Evolutionary conservation across 805 yeast species (phyloP).

Genomic region (Wickerhamomyces strasburgensis): DNA sequence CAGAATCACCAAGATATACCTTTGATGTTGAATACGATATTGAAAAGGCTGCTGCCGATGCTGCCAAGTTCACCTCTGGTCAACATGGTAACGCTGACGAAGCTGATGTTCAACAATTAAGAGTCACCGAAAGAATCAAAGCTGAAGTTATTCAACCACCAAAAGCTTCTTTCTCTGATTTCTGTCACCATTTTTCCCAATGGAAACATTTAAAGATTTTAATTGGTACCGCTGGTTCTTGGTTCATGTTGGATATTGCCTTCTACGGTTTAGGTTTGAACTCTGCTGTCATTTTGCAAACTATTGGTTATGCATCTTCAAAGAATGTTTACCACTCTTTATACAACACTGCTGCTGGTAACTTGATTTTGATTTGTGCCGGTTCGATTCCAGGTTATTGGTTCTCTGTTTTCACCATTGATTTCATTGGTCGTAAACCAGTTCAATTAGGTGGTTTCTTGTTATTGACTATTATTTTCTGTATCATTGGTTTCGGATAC

Average conservation of each 20-base stretch:
- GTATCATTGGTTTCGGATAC: conserved; percentile 81
- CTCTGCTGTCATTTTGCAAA: conserved; percentile 69
- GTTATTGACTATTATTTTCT: conserved; percentile 65
- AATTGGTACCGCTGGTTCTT: conserved; percentile 84
- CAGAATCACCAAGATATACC: conserved; percentile 90
- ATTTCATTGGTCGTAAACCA: conserved; percentile 78
- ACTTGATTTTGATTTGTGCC: conserved; percentile 87
- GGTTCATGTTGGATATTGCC: conserved; percentile 90
- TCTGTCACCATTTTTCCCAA: conserved; percentile 66
- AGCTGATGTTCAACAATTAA: conserved; percentile 40
- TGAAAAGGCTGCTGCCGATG: conserved; percentile 52
- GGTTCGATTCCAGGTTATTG: conserved; percentile 95
- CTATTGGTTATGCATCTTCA: conserved; percentile 79
- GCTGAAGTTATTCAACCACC: conserved; percentile 58
- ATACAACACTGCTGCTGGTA: conserved; percentile 84
- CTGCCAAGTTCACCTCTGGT: conserved; percentile 47
- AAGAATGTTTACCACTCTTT: conserved; percentile 64
- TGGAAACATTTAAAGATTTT: conserved; percentile 83
- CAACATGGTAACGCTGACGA: conserved; percentile 44
- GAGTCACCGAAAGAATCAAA: conserved; percentile 45
- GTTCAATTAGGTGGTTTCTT: conserved; percentile 74
- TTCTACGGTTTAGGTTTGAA: conserved; percentile 85
- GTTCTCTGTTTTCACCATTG: conserved; percentile 76
- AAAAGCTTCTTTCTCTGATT: conserved; percentile 77
- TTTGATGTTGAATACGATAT: conserved; percentile 66